Conservation (phyloP, 2,329 filamentous ascomycete genomes). For the Cordyceps fumosorosea region DNA sequence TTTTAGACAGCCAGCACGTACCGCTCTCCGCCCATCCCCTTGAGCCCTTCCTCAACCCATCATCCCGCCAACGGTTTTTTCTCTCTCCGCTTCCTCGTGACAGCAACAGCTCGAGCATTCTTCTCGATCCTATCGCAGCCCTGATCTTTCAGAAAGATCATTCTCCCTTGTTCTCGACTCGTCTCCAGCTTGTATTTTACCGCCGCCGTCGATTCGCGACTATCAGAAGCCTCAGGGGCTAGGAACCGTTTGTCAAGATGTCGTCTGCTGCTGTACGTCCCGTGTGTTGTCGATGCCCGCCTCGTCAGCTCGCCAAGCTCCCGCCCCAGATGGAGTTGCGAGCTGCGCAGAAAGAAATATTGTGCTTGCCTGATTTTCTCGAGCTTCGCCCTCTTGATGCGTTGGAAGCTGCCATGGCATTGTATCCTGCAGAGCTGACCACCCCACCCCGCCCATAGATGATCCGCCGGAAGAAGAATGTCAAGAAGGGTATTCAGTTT, state of each 20-base stretch:
- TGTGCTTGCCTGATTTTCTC: neutral
- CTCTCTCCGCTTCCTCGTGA: neutral
- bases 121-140: neutral
- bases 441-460: constrained; percentile 55
- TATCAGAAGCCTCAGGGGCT: constrained; percentile 11
- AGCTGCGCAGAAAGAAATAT: neutral
- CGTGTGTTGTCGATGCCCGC: constrained; percentile 1
- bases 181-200: constrained; percentile 1
- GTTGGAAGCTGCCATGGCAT: neutral
- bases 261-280: constrained; percentile 21
- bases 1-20: constrained; percentile 14
- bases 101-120: constrained; percentile 6
- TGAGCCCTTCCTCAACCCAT: constrained; percentile 13
- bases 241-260: constrained; percentile 12
- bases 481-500: constrained; percentile 99
- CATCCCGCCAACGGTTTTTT: constrained; percentile 10
- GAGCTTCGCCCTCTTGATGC: neutral
- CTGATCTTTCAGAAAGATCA: neutral
- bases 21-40: constrained; percentile 7
- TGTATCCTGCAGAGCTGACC: constrained; percentile 1
- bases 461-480: constrained; percentile 99
- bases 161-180: neutral
- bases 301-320: neutral
- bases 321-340: neutral
- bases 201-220: constrained; percentile 7